Base-by-base conservation (phyloP, 2,329 filamentous ascomycete genomes). In the Fusarium fujikuroi region DNA sequence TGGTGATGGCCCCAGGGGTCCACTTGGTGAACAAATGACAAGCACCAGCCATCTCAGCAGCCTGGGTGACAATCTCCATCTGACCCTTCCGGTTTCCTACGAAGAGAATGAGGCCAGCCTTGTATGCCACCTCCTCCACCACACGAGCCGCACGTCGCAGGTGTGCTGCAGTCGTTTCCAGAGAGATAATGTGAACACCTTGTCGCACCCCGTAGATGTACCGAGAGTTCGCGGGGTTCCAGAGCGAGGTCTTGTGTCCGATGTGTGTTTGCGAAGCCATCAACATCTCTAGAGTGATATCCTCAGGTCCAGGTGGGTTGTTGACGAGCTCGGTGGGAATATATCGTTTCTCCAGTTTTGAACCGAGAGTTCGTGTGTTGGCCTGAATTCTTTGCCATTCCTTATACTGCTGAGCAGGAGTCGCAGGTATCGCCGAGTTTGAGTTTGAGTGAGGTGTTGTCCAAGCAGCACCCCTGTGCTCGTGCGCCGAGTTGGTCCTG, bases 21-120 rank as follows among this genome's bases (percentile, higher is more conserved):
- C 96, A 99, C 78, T 94, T 92, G 79, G 94, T 93, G 80, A 97
- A 98, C 39, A 99, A 83, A 81, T 98, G 95, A 80, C 93, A 98
- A 4, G 90, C 94, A 65, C 90, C 88, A 0, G 95, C 90, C 70
- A 97, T 82, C 81, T 92, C 86, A 2, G 96, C 95, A 9, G 95
- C 95, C 72, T 90, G 90, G 21, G 97, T 93, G 3, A 98, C 93
- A 60, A 92, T 89, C 71, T 92, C 88, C 81, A 92, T 92, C 80
- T 98, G 95, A 3, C 94, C 95, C 62, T 90, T 88, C 36, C 95
- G 88, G 9, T 93, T 98, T 49, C 96, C 96, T 1, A 95, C 95
- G 79, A 98, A 98, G 14, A 99, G 88, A 52, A 98, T 92, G 66
- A 97, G 83, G 4, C 96, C 96, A 47, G 93, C 96, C 61, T 90